Evolutionary conservation across 768 basidiomycete species (phyloP), one percentile per base, ranked within the genome.

Genomic region (Tricholoma matsutake): DNA sequence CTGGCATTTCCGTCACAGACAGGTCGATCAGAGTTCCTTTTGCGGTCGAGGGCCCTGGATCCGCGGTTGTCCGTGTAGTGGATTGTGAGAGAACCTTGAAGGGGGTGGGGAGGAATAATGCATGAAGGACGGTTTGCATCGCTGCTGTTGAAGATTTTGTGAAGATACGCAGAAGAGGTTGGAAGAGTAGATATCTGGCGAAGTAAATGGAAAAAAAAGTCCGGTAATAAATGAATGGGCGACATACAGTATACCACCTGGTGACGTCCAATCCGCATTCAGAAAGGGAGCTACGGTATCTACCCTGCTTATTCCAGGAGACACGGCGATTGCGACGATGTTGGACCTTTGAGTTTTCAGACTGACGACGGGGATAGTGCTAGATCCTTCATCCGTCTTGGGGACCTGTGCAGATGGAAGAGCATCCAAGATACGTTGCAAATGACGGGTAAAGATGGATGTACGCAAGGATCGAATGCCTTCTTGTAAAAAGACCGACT

Each of bases 391-490:
- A 57, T 78, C 75, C 8, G 76, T 75, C 53, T 75, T 78, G 6
- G 85, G 83, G 3, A 82, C 70, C 60, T 84, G 85, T 1, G 84
- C 82, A 11, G 84, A 79, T 0, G 91, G 91, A 1, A 96, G 81
- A 0, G 92, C 90, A 66, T 96, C 91, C 31, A 96, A 75, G 28
- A 96, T 83, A 10, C 89, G 84, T 69, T 96, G 94, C 4, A 97
- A 80, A 74, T 96, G 93, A 6, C 86, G 81, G 45, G 87, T 88
- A 52, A 91, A 75, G 57, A 91, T 75, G 56, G 82, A 69, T 16
- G 82, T 83, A 41, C 88, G 82, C 18, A 92, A 75, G 2, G 90
- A 81, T 51, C 90, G 78, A 29, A 76, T 77, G 18, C 90, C 89
- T 73, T 93, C 91, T 5, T 71, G 71, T n/a, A 83, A 72, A 64